phyloP scores from a whole-genome alignment of 371 early-diverging fungal species.

The Batkoa obscura region DNA sequence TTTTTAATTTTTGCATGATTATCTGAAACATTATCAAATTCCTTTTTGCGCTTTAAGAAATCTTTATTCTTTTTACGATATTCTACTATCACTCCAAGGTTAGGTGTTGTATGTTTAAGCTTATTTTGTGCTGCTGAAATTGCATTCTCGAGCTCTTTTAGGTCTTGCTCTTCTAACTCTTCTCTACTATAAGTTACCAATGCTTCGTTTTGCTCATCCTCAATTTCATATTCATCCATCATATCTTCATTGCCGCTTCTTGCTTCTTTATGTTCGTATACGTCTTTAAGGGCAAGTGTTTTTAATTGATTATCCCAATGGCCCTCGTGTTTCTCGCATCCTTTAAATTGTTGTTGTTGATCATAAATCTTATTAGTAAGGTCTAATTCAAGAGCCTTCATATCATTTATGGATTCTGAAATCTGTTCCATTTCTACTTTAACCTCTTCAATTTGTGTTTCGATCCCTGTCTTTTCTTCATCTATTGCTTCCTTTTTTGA shows the following conservation, averaged over 20 bases:
- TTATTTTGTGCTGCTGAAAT: slow-evolving; percentile 27
- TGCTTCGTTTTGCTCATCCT: too few relatives aligned
- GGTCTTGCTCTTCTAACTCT: slow-evolving; percentile 29
- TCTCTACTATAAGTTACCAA: neutral
- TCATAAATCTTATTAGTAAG: neutral
- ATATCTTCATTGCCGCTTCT: neutral
- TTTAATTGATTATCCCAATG: neutral
- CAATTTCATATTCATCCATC: too few relatives aligned
- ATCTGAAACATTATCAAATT: slow-evolving; percentile 52
- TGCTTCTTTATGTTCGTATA: neutral
- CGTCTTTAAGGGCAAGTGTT: neutral
- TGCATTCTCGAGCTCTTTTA: slow-evolving; percentile 17
- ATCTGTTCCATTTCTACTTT: slow-evolving; percentile 26
- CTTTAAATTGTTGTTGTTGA: neutral
- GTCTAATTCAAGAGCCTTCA: slow-evolving; percentile 25
- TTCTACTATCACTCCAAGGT: slow-evolving; percentile 72
- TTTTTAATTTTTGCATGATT: slow-evolving; percentile 53
- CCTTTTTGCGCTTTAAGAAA: slow-evolving; percentile 42
- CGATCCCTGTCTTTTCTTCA: neutral
- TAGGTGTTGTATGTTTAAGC: slow-evolving; percentile 54
- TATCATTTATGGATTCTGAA: slow-evolving; percentile 44
- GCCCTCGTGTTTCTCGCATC: neutral
- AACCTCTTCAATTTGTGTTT: neutral
- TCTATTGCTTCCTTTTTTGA: slow-evolving; percentile 11
- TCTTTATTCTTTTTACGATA: slow-evolving; percentile 61